Base-by-base conservation (phyloP, 169 alveolate genomes). In the Cyclospora cayetanensis region DNA sequence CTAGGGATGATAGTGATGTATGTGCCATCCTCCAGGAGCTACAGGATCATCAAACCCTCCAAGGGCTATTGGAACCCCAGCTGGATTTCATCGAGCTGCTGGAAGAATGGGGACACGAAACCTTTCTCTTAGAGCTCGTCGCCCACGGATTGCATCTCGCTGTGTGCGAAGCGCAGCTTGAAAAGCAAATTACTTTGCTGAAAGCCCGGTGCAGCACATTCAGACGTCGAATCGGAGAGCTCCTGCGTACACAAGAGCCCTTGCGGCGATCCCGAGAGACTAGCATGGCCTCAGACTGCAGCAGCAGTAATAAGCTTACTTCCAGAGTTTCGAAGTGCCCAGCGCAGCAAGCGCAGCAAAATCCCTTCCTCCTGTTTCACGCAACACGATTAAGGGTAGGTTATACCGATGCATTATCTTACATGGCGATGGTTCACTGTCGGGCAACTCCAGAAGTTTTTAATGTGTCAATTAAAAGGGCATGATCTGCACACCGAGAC, bases 31-130 rank as follows among this genome's bases (percentile, higher is more conserved):
- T 52, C 4, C 89, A 80, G 37, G 22, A 25, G 18, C 1, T 80
- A 9, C 46, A 46, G 39, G 74, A 42, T 3, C 60, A 80, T 34
- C 55, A 80, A 39, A 52, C 9, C n/a, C 89, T 80, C 4, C 89
- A 80, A 39, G 89, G 89, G 41, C 74, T 80, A 15, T 34, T 80
- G 15, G 89, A 80, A 39, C 89, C 89, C 22, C 89, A 80, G 76
- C 76, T 80, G 39, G 89, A 80, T 53, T 80, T 80, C 29, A 39
- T 80, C 74, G 89, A 80, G 89, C 74, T 80, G 20, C 37, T 80
- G 53, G 89, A 80, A 15, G 89, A 80, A 15, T 80, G 89, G 89
- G 89, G 89, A 34, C 70, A 31, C 1, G 89, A 50, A 39, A 80
- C 89, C 27, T 9, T 50, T 50, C 70, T 80, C 41, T 29, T 80